phyloP scores from a whole-genome alignment of 805 yeast species.

The Metschnikowia corniflorae region DNA sequence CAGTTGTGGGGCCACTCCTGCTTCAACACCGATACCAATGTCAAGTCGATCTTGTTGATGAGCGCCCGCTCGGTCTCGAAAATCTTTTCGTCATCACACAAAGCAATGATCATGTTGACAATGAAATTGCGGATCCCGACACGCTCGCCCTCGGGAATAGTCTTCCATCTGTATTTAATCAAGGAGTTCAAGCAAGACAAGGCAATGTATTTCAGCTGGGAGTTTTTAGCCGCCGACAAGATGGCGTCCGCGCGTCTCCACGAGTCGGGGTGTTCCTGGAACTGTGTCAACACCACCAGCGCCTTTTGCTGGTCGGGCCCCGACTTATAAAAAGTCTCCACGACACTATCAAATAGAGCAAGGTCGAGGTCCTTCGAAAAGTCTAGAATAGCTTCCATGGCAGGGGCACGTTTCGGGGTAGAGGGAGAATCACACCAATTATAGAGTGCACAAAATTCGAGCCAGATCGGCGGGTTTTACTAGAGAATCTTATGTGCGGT shows the following conservation, averaged over 20 bases:
- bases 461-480: too few species aligned
- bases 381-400: slow-evolving; percentile 86
- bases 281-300: slow-evolving; percentile 66
- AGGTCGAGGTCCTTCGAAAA: slow-evolving; percentile 83
- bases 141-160: slow-evolving; percentile 83
- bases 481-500: too few species aligned
- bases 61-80: slow-evolving; percentile 74
- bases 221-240: slow-evolving; percentile 67
- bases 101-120: slow-evolving; percentile 87
- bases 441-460: too few species aligned
- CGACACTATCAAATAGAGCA: slow-evolving; percentile 74
- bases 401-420: slow-evolving; percentile 1
- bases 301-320: slow-evolving; percentile 70
- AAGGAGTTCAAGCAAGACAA: slow-evolving; percentile 84
- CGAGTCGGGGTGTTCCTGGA: slow-evolving; percentile 92
- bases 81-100: slow-evolving; percentile 78
- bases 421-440: too few species aligned
- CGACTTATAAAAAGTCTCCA: slow-evolving; percentile 73
- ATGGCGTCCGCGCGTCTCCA: slow-evolving; percentile 95
- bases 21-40: slow-evolving; percentile 88
- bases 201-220: slow-evolving; percentile 92
- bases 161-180: slow-evolving; percentile 90
- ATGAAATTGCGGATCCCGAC: slow-evolving; percentile 90
- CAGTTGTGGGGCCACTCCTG: slow-evolving; percentile 99
- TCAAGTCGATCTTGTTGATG: slow-evolving; percentile 89